Evolutionary conservation across 306 rosid species (phyloP), one percentile per base, ranked within the genome.

Genomic region (Sicyos edulis): DNA sequence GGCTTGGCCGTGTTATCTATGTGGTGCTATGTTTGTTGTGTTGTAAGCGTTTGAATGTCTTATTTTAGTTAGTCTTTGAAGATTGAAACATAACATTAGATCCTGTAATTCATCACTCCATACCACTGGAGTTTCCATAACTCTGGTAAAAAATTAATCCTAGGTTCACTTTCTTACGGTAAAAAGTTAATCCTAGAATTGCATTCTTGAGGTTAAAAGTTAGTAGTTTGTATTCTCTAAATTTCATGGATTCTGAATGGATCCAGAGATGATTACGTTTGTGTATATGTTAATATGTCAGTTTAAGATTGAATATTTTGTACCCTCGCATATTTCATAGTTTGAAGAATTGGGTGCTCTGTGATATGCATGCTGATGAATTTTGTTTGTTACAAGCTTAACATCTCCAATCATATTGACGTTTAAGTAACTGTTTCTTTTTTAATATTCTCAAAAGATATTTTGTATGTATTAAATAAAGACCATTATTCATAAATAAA

Each of bases 51-150:
- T 8, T 67, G 55, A 32, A 67, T 45, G 37, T 14, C 37, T 49
- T 67, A 12, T 12, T 50, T 45, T 24, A 22, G 72, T 44, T 13
- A 22, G 20, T 50, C 12, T 49, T 68, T 21, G 42, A 49, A 14
- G 44, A 68, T 68, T 24, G 73, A 68, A 66, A 45, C 40, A 12
- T 67, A 22, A 44, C 72, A 6, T 65, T 65, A 42, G 54, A 44
- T 59, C 17, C 37, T 24, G 22, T 17, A 2, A 64, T 42, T 64
- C 70, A 64, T 64, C 29, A 66, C 37, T 42, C 29, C 29, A 45
- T 44, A 45, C n/a, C 17, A 44, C 4, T 44, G 54, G 32, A 45
- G 29, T 37, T 63, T 49, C 55, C 32, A 20, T 29, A 12, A 68
- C 21, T 68, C 29, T 20, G 8, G 34, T 47, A 37, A 45, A 67